Evolutionary conservation across 202 grass and related monocot species (phyloP).

Genomic region (Schoenoplectus triqueter): DNA sequence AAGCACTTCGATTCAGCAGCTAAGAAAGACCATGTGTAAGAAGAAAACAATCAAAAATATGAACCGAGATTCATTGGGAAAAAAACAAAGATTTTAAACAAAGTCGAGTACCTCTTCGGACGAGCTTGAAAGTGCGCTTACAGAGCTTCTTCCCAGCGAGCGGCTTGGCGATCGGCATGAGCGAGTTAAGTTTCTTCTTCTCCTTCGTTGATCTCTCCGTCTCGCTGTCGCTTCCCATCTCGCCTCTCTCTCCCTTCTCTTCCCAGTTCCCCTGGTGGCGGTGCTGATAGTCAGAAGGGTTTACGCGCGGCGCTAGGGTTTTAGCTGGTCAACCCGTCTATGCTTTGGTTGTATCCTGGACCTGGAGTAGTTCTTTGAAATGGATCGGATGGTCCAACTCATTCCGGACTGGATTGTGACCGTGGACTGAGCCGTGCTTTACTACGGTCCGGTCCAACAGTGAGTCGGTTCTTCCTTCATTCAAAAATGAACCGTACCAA

Average conservation of each 20-base stretch:
- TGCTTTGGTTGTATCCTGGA: background rate
- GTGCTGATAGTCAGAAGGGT: conserved; percentile 35
- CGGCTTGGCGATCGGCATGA: conserved; percentile 77
- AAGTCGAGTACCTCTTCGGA: conserved; percentile 40
- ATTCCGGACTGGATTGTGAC: too few relatives aligned
- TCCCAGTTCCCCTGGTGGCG: conserved; percentile 17
- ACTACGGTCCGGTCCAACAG: too few relatives aligned
- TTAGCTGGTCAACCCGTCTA: background rate
- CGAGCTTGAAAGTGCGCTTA: conserved; percentile 66
- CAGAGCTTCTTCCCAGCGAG: conserved; percentile 78
- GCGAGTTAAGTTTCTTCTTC: conserved; percentile 59
- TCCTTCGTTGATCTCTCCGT: conserved; percentile 57
- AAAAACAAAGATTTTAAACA: background rate
- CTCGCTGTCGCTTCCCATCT: conserved; percentile 88
- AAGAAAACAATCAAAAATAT: background rate
- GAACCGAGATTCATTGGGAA: background rate
- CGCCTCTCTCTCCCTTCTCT: conserved; percentile 22
- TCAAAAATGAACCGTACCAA: too few relatives aligned
- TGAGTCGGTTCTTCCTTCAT: too few relatives aligned
- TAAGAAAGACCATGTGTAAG: conserved; percentile 10
- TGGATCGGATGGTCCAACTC: too few relatives aligned
- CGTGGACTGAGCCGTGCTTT: too few relatives aligned
- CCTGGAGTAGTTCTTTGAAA: too few relatives aligned
- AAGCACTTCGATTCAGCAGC: conserved; percentile 85
- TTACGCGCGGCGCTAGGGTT: conserved; percentile 42